Evolutionary conservation across 129 eudicot species (phyloP), one percentile per base, ranked within the genome.

Genomic region (Artemisia tridentata): DNA sequence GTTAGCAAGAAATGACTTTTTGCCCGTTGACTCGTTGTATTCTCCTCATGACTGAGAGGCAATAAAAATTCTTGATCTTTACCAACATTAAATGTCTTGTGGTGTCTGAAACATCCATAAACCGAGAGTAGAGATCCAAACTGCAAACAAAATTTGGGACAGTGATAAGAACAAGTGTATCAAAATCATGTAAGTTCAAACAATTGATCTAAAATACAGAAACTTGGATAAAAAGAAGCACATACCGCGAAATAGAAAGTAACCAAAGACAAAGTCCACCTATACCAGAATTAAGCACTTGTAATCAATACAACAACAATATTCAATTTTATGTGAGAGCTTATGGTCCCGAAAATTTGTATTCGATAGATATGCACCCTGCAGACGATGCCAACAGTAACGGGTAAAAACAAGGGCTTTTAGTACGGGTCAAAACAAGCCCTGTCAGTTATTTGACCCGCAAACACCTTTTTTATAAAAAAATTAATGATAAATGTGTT

Each of bases 211-310:
- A 10, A 60, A 27, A 46, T 58, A 76, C 38, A 23, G 41, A 43
- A 15, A 15, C 14, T 60, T 43, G 54, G 70, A 56, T n/a, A 50
- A 21, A 29, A 38, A 25, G 52, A 57, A 12, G 61, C 85, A 69
- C 57, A 67, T 89, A 92, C 96, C 98, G 80, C 88, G 31, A 92
- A 92, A 78, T 92, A 92, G 68, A 92, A 64, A 68, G 95, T 85
- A 68, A 86, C 86, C 80, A 92, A 84, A 18, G 80, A 45, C 50
- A 89, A 82, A 52, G 98, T 92, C 96, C 95, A 92, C 91, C 98
- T 92, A 84, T 55, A 25, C 49, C 58, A 76, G 20, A 25, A 61
- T 29, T 17, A 58, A 58, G 17, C 43, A 59, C 45, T 21, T 8
- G 2, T 13, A 16, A 6, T 59, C 15, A 75, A 38, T 54, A 74